Base-by-base conservation (phyloP, 495 filamentous ascomycete genomes). In the Hyaloscypha bicolor region DNA sequence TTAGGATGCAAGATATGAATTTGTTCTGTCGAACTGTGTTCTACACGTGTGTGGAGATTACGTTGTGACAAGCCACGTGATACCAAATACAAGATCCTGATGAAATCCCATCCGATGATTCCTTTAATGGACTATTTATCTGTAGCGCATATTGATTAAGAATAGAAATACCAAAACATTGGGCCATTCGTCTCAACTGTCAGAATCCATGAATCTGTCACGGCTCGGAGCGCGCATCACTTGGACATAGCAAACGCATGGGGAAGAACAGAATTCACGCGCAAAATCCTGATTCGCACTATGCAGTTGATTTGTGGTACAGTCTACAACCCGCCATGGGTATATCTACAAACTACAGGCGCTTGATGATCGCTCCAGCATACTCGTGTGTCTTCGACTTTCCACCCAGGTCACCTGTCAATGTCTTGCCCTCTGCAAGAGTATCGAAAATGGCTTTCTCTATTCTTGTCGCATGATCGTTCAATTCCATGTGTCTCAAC, bases 401-500 rank as follows among this genome's bases (percentile, higher is more conserved):
- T 72, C 95, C 95, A 68, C 95, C 94, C 73, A 99, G 81, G 81
- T 99, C 95, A 72, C 93, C 94, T 30, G 95, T 99, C 77, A 99
- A 86, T 39, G 87, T 86, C 90, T 96, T 97, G 79, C 96, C 95
- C 83, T 99, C 94, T 29, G 93, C 90, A 62, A 99, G 84, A 37
- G 93, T 96, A 75, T 89, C 91, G 78, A 99, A 97, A 72, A 92
- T 96, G 60, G 96, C 95, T 76, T 86, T 91, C 85, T 97, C 92
- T 75, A 99, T 98, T 74, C 86, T 88, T 75, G 86, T 81, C 62
- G 96, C 95, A 76, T 97, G 88, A 65, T 93, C 86, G 74, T 83
- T 86, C 62, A 98, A 84, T 71, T 90, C 90, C 96, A 99, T 98
- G 82, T 98, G 96, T 78, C 96, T 91, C 87, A 99, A 81, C 95